phyloP scores from a whole-genome alignment of 1,284 basidiomycete species.

The Rhodotorula sp. region DNA sequence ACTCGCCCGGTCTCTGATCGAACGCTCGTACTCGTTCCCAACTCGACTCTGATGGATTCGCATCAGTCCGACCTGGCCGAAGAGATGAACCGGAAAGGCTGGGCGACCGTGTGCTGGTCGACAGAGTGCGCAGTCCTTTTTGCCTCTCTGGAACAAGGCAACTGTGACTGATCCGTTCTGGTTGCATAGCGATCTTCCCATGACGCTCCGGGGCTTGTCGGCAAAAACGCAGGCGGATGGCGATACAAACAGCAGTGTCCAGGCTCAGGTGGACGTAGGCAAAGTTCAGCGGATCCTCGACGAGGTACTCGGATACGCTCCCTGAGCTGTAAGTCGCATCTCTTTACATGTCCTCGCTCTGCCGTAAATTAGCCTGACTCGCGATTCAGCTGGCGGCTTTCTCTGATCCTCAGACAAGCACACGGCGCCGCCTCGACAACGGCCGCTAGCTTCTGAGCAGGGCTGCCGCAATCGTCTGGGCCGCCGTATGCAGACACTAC shows the following conservation, averaged over 20 bases:
- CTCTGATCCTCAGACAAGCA: too few species aligned
- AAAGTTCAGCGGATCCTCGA: conserved; percentile 34
- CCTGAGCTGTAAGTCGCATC: conserved; percentile 2
- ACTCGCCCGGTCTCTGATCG: conserved; percentile 52
- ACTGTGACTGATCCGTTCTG: background rate
- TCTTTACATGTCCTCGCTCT: too few species aligned
- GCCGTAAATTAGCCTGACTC: too few species aligned
- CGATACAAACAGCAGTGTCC: conserved; percentile 7
- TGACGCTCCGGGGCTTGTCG: background rate
- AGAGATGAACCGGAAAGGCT: conserved; percentile 62
- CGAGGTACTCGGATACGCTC: conserved; percentile 25
- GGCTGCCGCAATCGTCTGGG: too few species aligned
- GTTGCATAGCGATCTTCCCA: background rate
- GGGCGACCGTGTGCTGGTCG: conserved; percentile 29
- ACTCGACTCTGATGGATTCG: conserved; percentile 83
- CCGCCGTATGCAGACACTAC: too few species aligned
- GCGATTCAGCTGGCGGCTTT: too few species aligned
- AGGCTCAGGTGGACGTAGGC: conserved; percentile 7
- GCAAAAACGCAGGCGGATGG: background rate
- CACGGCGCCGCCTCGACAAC: too few species aligned
- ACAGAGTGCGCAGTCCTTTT: conserved; percentile 12
- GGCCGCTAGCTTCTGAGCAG: too few species aligned
- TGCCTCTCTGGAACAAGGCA: too few species aligned
- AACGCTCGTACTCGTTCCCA: conserved; percentile 82
- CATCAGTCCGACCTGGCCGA: conserved; percentile 88